Evolutionary conservation across 306 rosid species (phyloP).

Genomic region (Trichosanthes cucumerina): DNA sequence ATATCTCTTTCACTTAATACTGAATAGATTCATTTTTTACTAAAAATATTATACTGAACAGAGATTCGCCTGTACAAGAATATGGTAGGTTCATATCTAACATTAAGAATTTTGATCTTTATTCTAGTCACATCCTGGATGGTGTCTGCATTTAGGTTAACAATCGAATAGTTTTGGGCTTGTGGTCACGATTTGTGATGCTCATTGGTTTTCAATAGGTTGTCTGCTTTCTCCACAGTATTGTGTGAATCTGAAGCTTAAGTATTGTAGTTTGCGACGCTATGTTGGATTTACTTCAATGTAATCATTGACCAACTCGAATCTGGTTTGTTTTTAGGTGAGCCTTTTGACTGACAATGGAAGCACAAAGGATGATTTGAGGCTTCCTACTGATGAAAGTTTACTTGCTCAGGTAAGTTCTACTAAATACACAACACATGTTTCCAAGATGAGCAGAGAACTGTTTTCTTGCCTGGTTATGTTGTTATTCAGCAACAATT

Average conservation of each 20-base stretch:
- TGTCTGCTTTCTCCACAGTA: not conserved
- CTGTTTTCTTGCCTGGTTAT: not conserved
- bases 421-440: not conserved
- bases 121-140: not conserved
- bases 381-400: constrained; percentile 20
- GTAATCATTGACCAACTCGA: not conserved
- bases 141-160: not conserved
- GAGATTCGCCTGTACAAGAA: not conserved
- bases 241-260: not conserved
- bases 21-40: not conserved
- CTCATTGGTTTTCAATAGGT: not conserved
- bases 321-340: not conserved
- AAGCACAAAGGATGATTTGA: constrained; percentile 25
- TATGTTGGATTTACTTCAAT: not conserved
- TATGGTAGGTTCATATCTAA: not conserved
- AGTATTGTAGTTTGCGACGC: not conserved
- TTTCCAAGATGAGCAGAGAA: not conserved
- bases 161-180: not conserved
- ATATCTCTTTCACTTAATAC: not conserved
- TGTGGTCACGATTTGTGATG: not conserved
- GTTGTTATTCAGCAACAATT: not conserved
- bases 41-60: not conserved
- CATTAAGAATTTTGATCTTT: not conserved
- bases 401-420: constrained; percentile 21
- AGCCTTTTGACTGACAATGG: constrained; percentile 22